These are phyloP conservation scores for Pythium sukuiense DNA, from an alignment of 352 stramenopile species.

Conservation along the genomic window DNA sequence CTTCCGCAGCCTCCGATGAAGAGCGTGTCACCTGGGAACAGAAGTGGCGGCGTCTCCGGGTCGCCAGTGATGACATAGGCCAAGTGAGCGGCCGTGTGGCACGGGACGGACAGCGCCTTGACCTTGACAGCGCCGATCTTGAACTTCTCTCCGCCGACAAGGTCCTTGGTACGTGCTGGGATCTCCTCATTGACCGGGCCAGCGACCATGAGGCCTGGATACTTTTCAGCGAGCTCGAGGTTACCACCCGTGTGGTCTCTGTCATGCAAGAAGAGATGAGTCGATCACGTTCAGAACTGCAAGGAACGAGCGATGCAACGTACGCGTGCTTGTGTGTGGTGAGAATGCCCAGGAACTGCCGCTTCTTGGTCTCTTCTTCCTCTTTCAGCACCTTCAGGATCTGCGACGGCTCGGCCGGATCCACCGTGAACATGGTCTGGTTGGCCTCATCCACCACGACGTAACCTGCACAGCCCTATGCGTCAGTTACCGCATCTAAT, in stretches of 20 bases:
- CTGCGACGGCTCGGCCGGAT: slow-evolving; percentile 62
- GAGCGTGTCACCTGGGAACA: slow-evolving; percentile 89
- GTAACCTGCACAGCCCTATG: slow-evolving; percentile 39
- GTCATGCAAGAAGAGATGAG: not conserved
- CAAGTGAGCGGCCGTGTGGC: slow-evolving; percentile 83
- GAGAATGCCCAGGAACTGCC: slow-evolving; percentile 83
- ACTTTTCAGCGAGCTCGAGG: slow-evolving; percentile 55
- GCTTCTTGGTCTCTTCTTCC: slow-evolving; percentile 61
- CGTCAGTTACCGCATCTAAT: not conserved
- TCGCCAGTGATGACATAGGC: slow-evolving; percentile 88
- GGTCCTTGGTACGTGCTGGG: slow-evolving; percentile 56
- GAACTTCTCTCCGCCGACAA: slow-evolving; percentile 84
- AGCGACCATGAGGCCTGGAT: slow-evolving; percentile 64
- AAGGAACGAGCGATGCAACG: slow-evolving; percentile 10
- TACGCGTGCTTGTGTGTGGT: slow-evolving; percentile 94
- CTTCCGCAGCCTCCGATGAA: slow-evolving; percentile 82
- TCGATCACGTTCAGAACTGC: not conserved
- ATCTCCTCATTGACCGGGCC: slow-evolving; percentile 79
- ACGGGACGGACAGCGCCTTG: slow-evolving; percentile 75
- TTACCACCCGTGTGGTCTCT: slow-evolving; percentile 87
- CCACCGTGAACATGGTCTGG: slow-evolving; percentile 81
- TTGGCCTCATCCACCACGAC: slow-evolving; percentile 81
- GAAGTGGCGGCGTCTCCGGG: slow-evolving; percentile 59
- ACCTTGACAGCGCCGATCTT: slow-evolving; percentile 73
- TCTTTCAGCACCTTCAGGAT: slow-evolving; percentile 71